Conservation (phyloP, 345 rosid genomes). For the Aquilaria sinensis region DNA sequence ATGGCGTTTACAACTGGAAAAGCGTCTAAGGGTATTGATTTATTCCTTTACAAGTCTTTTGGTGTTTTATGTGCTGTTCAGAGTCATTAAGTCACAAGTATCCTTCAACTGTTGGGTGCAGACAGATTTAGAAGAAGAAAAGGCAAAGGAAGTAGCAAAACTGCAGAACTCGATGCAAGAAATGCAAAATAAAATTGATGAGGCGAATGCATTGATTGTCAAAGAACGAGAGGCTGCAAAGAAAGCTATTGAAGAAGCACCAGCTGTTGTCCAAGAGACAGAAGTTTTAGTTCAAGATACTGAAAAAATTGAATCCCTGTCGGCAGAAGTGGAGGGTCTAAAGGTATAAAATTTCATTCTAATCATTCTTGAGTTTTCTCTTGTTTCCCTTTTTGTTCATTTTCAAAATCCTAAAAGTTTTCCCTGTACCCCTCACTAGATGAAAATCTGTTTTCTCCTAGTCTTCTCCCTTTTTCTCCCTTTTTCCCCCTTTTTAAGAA, state of each 20-base stretch:
- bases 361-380: neutral
- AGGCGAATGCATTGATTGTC: conserved; percentile 39
- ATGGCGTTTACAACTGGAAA: conserved; percentile 69
- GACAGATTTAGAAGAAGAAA: conserved; percentile 63
- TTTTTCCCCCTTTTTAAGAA: too few relatives aligned
- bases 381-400: neutral
- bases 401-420: neutral
- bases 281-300: conserved; percentile 66
- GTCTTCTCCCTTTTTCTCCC: too few relatives aligned
- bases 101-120: conserved; percentile 16
- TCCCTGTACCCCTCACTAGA: neutral
- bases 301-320: conserved; percentile 39
- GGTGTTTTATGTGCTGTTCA: neutral
- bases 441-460: too few relatives aligned
- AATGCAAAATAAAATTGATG: conserved; percentile 52
- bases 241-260: conserved; percentile 52
- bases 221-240: conserved; percentile 52
- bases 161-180: conserved; percentile 42
- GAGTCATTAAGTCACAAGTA: conserved; percentile 6
- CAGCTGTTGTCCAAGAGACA: conserved; percentile 51
- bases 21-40: conserved; percentile 51
- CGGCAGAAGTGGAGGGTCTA: conserved; percentile 46
- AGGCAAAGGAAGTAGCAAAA: conserved; percentile 47
- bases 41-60: neutral
- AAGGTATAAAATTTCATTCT: conserved; percentile 33